A percentile compares a stretch with the other conserved stretches of the same genome.
phyloP scores from a whole-genome alignment of 495 filamentous ascomycete species.

The Apiosordaria backusii region DNA sequence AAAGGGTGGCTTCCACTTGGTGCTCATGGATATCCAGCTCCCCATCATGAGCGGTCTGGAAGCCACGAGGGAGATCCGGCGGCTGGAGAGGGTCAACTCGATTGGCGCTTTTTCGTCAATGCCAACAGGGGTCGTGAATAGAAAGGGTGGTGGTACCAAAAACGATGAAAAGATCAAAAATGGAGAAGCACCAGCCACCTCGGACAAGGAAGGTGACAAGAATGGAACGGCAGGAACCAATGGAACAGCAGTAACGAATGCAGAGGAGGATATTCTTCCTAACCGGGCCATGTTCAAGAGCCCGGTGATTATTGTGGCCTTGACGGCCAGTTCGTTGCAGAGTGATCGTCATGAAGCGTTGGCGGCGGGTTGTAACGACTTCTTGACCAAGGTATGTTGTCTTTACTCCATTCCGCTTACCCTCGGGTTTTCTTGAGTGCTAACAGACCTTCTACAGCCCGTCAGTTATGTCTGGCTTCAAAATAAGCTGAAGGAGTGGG shows the following conservation, averaged over 20 bases:
- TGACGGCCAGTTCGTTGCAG: constrained; percentile 89
- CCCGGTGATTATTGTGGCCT: constrained; percentile 94
- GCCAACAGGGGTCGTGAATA: not conserved
- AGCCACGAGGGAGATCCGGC: constrained; percentile 92
- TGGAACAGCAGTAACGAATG: constrained; percentile 25
- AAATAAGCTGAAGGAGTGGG: constrained; percentile 98
- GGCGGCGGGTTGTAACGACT: constrained; percentile 96
- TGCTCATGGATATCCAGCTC: constrained; percentile 97
- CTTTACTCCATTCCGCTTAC: constrained; percentile 7
- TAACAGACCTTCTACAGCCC: constrained; percentile 53
- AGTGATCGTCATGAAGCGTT: constrained; percentile 92
- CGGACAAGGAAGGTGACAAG: constrained; percentile 28
- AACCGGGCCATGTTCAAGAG: constrained; percentile 79
- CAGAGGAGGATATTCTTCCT: constrained; percentile 67
- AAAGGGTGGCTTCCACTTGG: constrained; percentile 90
- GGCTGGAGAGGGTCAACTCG: constrained; percentile 81
- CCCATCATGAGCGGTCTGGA: constrained; percentile 96
- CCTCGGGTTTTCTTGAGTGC: not conserved
- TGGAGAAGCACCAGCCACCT: constrained; percentile 28
- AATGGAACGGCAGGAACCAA: constrained; percentile 34
- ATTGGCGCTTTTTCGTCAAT: constrained; percentile 75
- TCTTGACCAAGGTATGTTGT: constrained; percentile 83
- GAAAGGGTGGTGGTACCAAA: not conserved
- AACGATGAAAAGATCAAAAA: constrained; percentile 21
- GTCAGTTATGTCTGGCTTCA: constrained; percentile 98